Conservation (phyloP, 1,284 basidiomycete genomes). For the Cryptococcus deneoformans region DNA sequence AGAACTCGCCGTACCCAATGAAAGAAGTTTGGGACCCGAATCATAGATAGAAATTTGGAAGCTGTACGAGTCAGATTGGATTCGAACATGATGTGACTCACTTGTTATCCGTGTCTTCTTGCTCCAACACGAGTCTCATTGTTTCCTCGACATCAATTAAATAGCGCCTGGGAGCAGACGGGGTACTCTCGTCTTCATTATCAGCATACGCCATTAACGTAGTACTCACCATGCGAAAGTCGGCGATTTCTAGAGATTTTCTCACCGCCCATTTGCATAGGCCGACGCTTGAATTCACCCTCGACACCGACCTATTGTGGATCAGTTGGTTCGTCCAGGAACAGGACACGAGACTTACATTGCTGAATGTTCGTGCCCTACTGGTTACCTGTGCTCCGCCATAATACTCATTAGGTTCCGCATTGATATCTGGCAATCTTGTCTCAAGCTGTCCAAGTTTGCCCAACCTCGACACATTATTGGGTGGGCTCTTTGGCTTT, state of each 20-base stretch:
- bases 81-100: constrained; percentile 20
- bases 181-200: constrained; percentile 50
- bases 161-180: constrained; percentile 65
- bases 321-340: background rate
- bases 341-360: constrained; percentile 54
- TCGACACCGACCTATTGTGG: constrained; percentile 57
- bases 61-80: constrained; percentile 11
- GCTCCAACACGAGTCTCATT: constrained; percentile 91
- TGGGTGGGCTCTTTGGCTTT: constrained; percentile 3
- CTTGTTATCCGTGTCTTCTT: constrained; percentile 97
- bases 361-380: constrained; percentile 79
- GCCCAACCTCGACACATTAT: constrained; percentile 10
- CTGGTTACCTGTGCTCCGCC: constrained; percentile 69
- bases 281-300: constrained; percentile 59
- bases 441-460: constrained; percentile 20
- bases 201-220: constrained; percentile 1
- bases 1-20: constrained; percentile 91
- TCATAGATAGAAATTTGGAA: constrained; percentile 91
- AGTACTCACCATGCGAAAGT: constrained; percentile 65
- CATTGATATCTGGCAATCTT: constrained; percentile 54
- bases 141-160: constrained; percentile 99
- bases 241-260: constrained; percentile 66
- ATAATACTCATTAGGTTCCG: constrained; percentile 78
- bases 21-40: constrained; percentile 93
- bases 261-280: constrained; percentile 70